phyloP scores from a whole-genome alignment of 2,329 filamentous ascomycete species.

The Aureobasidium sp. region DNA sequence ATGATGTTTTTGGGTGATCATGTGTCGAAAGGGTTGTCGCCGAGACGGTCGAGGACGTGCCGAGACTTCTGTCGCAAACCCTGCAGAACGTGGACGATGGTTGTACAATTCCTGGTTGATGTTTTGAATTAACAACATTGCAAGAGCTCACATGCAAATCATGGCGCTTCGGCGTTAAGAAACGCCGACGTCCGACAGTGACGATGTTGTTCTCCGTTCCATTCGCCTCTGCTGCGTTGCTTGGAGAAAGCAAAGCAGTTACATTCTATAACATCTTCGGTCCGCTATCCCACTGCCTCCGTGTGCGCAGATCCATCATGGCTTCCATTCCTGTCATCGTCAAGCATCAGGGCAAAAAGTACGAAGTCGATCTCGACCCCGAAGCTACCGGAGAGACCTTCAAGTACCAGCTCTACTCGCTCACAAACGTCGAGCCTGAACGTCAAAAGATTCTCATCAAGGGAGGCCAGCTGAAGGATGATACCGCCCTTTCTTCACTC shows the following conservation, averaged over 20 bases:
- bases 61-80: background rate
- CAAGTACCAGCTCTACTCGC: conserved; percentile 90
- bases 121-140: conserved; percentile 11
- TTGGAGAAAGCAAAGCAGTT: background rate
- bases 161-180: background rate
- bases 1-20: background rate
- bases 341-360: conserved; percentile 91
- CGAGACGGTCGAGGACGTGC: background rate
- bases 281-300: background rate
- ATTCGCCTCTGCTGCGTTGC: background rate
- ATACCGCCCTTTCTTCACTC: conserved; percentile 76
- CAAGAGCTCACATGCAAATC: background rate
- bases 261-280: background rate
- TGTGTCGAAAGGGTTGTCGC: background rate
- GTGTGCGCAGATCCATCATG: background rate
- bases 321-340: conserved; percentile 60
- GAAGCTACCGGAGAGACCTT: conserved; percentile 81
- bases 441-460: conserved; percentile 95
- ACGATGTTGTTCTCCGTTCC: background rate
- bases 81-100: background rate
- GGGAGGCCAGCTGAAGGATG: conserved; percentile 90
- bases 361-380: conserved; percentile 87
- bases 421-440: conserved; percentile 92
- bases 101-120: background rate
- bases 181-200: background rate